Evolutionary conservation across 2,329 filamentous ascomycete species (phyloP).

Genomic region (Phoma sp.): DNA sequence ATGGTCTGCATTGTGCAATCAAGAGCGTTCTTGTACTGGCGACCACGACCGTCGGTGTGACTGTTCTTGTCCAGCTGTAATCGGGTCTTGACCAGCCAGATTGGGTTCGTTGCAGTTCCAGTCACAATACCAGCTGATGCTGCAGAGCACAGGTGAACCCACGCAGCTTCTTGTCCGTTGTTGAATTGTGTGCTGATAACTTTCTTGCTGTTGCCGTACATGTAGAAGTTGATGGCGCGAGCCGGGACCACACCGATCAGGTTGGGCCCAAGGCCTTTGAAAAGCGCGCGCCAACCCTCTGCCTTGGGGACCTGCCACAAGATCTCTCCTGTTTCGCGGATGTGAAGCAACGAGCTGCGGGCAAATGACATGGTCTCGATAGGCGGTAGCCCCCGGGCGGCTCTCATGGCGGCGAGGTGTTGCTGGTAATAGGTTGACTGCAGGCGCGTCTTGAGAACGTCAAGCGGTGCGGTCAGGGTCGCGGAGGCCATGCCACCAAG

Average conservation of each 20-base stretch:
- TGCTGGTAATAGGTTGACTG: constrained; percentile 95
- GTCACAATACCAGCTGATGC: constrained; percentile 82
- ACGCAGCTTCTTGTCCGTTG: constrained; percentile 71
- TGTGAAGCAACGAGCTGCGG: constrained; percentile 74
- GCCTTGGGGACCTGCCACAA: constrained; percentile 78
- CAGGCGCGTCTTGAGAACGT: constrained; percentile 90
- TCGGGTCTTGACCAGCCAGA: constrained; percentile 95
- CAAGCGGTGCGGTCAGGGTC: constrained; percentile 90
- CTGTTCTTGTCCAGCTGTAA: constrained; percentile 90
- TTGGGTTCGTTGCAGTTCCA: constrained; percentile 91
- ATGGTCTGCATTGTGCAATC: constrained; percentile 88
- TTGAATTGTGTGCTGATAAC: constrained; percentile 79
- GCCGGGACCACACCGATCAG: constrained; percentile 89
- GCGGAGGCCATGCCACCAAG: constrained; percentile 90
- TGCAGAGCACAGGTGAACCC: constrained; percentile 80
- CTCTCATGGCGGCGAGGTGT: constrained; percentile 73
- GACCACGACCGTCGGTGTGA: constrained; percentile 64
- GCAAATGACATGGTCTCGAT: constrained; percentile 68
- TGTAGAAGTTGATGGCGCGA: constrained; percentile 90
- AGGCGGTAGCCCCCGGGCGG: constrained; percentile 63
- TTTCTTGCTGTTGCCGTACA: constrained; percentile 90
- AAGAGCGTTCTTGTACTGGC: constrained; percentile 84
- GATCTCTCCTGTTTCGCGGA: constrained; percentile 86
- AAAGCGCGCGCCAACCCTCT: constrained; percentile 86
- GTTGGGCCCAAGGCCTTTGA: constrained; percentile 92